Evolutionary conservation across 140 eudicot species (phyloP), one percentile per base, ranked within the genome.

Genomic region (Erigeron philadelphicus): DNA sequence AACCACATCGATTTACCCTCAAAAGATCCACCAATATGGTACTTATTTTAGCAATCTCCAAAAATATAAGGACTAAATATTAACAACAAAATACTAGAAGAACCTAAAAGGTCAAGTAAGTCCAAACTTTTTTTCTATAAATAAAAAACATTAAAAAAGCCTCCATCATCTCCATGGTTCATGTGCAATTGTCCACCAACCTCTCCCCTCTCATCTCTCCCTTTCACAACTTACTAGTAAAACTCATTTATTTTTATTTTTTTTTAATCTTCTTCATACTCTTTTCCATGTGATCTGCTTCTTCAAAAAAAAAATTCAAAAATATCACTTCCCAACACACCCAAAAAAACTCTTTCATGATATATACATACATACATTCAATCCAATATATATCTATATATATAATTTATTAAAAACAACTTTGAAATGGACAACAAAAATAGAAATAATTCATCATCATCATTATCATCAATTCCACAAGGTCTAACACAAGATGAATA

Each of bases 401-500:
- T 35, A 19, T 38, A 73, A 55, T n/a, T n/a, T n/a, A 46, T 48
- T 31, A 59, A 45, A 35, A 16, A 43, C 46, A 9, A 18, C 21
- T 7, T 43, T 31, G 38, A 2, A 25, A 25, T 25, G 35, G 35
- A 25, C 35, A 25, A 25, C 35, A 25, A 25, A n/a, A n/a, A n/a
- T 0, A 25, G 35, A 25, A 25, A 25, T 25, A 1, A 2, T 25
- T 25, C 35, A 0, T 21, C 25, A 31, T 31, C 38, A 31, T 31
- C 38, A 21, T 21, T 1, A 21, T 21, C 25, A 21, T 23, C 77
- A 75, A 72, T 73, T 58, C 91, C 90, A 16, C 84, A 82, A n/a
- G 89, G 91, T 18, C 84, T 91, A 4, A 84, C 92, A 47, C 74
- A 16, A 40, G 82, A 81, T 60, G 98, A 92, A 72, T 71, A 69